Conservation (phyloP, 345 rosid species). For the Populus pruinosa region DNA sequence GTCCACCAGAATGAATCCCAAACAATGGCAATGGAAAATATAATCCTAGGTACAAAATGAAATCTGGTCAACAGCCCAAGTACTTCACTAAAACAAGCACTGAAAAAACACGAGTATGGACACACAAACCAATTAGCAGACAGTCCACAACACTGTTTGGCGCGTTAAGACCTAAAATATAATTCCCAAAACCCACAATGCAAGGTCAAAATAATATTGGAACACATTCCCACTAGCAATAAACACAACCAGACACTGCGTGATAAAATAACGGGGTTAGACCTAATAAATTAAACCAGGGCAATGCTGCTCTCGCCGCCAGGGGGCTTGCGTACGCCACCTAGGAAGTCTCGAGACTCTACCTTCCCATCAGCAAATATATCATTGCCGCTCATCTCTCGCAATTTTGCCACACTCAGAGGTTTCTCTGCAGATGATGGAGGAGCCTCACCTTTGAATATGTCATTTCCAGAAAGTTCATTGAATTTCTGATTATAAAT, state of each 20-base stretch:
- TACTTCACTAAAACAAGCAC: conserved; percentile 19
- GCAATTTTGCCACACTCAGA: conserved; percentile 64
- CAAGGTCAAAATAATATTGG: conserved; percentile 41
- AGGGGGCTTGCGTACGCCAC: conserved; percentile 97
- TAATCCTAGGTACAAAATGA: neutral
- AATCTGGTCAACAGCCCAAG: conserved; percentile 12
- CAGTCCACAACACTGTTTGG: conserved; percentile 28
- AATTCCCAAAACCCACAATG: conserved; percentile 37
- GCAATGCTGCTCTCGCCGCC: conserved; percentile 97
- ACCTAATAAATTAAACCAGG: conserved; percentile 53
- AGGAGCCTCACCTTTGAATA: conserved; percentile 72
- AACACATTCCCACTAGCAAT: conserved; percentile 34
- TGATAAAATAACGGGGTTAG: conserved; percentile 35
- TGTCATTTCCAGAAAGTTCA: conserved; percentile 79
- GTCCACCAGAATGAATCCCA: neutral
- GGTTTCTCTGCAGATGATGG: conserved; percentile 58
- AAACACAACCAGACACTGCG: conserved; percentile 32
- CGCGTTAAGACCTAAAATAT: conserved; percentile 38
- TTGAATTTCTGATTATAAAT: conserved; percentile 65
- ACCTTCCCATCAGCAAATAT: conserved; percentile 90
- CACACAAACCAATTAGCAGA: conserved; percentile 41
- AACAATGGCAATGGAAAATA: neutral
- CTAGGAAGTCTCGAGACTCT: conserved; percentile 80
- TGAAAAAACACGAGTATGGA: conserved; percentile 30
- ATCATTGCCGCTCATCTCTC: conserved; percentile 78